phyloP scores from a whole-genome alignment of 768 basidiomycete species.

The Terana coerulea region DNA sequence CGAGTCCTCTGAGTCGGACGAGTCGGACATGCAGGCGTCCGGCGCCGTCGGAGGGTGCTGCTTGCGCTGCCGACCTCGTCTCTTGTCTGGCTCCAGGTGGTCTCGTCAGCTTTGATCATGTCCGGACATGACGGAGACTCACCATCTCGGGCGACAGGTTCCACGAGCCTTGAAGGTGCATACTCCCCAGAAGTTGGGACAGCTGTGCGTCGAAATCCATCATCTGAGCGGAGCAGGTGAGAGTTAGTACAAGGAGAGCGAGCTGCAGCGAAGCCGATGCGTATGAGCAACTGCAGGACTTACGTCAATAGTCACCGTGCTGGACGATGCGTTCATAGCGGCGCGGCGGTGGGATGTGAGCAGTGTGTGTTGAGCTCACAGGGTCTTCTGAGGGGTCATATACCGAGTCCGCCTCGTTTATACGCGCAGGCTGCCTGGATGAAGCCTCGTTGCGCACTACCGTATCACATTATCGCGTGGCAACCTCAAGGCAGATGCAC shows the following conservation, averaged over 20 bases:
- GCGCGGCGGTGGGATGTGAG: slow-evolving; percentile 1
- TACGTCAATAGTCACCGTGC: slow-evolving; percentile 12
- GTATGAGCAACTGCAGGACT: neutral
- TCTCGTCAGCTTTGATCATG: slow-evolving; percentile 5
- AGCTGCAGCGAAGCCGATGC: too few relatives aligned
- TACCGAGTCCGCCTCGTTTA: slow-evolving; percentile 5
- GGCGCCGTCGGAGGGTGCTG: slow-evolving; percentile 9
- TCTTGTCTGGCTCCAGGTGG: slow-evolving; percentile 23
- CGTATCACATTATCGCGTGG: slow-evolving; percentile 3
- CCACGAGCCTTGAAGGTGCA: slow-evolving; percentile 19
- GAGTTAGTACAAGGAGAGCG: neutral
- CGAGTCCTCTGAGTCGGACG: slow-evolving; percentile 24
- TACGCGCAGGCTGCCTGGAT: slow-evolving; percentile 3
- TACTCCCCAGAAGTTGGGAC: slow-evolving; percentile 19
- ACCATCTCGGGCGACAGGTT: slow-evolving; percentile 16
- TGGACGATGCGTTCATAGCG: slow-evolving; percentile 13
- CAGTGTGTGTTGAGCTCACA: neutral
- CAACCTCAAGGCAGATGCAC: slow-evolving; percentile 11
- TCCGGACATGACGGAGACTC: slow-evolving; percentile 10
- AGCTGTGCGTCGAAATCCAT: slow-evolving; percentile 25
- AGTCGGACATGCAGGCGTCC: slow-evolving; percentile 24
- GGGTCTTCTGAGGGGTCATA: slow-evolving; percentile 7
- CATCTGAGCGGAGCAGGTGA: slow-evolving; percentile 8
- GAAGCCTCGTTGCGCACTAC: slow-evolving; percentile 10
- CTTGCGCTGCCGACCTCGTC: too few relatives aligned